Percentiles rank a stretch among this genome's conserved stretches.
Conservation (phyloP, 2,329 filamentous ascomycete species). For the Ophiostoma novo-ulmi region DNA sequence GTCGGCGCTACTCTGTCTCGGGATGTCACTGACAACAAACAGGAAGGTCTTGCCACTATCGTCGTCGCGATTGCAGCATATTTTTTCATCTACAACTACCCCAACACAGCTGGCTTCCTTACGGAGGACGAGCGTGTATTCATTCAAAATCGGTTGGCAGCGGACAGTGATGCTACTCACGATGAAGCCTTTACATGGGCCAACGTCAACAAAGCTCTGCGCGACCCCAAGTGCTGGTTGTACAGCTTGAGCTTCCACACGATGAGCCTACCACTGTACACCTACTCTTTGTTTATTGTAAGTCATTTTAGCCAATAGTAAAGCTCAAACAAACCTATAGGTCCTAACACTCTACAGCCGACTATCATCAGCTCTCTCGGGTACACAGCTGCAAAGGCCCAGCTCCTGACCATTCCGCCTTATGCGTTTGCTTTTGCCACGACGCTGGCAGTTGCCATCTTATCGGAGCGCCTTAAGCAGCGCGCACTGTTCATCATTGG, state of each 20-base stretch:
- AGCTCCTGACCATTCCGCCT: constrained; percentile 2
- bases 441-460: background rate
- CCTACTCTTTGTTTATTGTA: background rate
- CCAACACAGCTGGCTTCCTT: background rate
- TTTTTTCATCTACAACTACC: constrained; percentile 4
- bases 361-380: background rate
- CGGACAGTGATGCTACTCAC: background rate
- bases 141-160: background rate
- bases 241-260: constrained; percentile 4
- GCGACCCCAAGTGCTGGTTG: background rate
- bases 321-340: background rate
- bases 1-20: background rate
- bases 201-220: background rate
- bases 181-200: background rate
- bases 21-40: background rate
- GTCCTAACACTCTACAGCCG: background rate
- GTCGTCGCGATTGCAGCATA: background rate
- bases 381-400: background rate
- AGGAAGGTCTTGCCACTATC: background rate
- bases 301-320: background rate
- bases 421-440: background rate
- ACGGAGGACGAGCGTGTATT: background rate
- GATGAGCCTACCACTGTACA: background rate
- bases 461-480: background rate
- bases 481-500: background rate